Conservation (phyloP, 768 basidiomycete species). For the Mrakia frigida region DNA sequence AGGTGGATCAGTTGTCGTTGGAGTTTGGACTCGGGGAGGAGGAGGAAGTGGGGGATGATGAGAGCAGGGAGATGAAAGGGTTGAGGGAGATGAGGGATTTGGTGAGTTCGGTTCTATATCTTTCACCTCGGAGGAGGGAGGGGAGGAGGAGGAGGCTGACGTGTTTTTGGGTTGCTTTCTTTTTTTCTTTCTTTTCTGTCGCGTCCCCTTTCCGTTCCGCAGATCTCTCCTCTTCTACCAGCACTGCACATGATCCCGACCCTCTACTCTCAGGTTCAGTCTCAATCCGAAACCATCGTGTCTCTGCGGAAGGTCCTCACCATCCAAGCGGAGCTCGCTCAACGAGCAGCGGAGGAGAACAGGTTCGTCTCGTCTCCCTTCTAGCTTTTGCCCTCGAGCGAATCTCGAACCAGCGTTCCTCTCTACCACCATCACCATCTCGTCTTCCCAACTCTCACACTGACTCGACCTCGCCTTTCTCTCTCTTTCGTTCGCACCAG, state of each 20-base stretch:
- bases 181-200: background rate
- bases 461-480: background rate
- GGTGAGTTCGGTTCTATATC: background rate
- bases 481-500: background rate
- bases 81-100: conserved; percentile 20
- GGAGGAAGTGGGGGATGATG: conserved; percentile 29
- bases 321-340: conserved; percentile 11
- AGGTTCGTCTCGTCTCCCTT: conserved; percentile 5
- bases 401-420: too few relatives aligned
- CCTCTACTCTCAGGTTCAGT: background rate
- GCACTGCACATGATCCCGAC: background rate
- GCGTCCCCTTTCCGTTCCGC: background rate
- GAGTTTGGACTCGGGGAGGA: conserved; percentile 28
- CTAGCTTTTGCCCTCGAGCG: background rate
- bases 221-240: conserved; percentile 22
- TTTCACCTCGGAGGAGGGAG: background rate
- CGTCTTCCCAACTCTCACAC: background rate
- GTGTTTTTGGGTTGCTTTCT: background rate
- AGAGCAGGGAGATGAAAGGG: conserved; percentile 24
- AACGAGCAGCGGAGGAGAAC: conserved; percentile 10
- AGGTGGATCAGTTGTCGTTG: conserved; percentile 8
- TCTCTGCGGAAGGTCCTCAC: conserved; percentile 16
- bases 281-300: background rate
- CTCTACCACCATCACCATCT: background rate
- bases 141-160: background rate